Conservation (phyloP, 306 rosid species). For the Betula pendula region DNA sequence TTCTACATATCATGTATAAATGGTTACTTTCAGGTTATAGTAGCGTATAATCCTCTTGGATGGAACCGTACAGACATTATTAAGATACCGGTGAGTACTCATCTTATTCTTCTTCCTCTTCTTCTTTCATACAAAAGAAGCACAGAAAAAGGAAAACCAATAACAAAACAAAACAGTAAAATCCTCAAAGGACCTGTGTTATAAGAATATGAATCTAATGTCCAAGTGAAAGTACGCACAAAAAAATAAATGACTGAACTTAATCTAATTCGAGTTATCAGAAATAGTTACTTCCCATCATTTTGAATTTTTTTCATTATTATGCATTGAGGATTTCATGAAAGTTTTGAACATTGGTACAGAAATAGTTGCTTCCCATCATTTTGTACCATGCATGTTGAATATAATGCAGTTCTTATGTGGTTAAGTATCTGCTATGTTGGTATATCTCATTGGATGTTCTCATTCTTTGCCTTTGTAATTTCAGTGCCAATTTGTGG, state of each 20-base stretch:
- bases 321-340: neutral
- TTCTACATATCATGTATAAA: neutral
- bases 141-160: neutral
- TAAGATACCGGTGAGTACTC: slow-evolving; percentile 72
- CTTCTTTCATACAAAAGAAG: neutral
- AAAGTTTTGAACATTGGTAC: neutral
- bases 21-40: slow-evolving; percentile 59
- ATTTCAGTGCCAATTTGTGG: neutral
- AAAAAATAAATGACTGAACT: neutral
- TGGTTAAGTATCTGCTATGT: neutral
- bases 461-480: neutral
- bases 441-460: neutral
- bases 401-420: neutral
- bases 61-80: slow-evolving; percentile 78
- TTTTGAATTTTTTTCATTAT: neutral
- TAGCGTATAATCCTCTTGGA: slow-evolving; percentile 88
- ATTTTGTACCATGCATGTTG: neutral
- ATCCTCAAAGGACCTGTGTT: neutral
- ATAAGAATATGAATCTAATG: neutral
- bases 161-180: neutral
- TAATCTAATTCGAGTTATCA: neutral
- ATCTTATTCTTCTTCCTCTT: neutral
- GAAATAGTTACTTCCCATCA: neutral
- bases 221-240: neutral
- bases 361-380: neutral